Percentiles rank a stretch among this genome's conserved stretches.
phyloP scores from a whole-genome alignment of 164 flowering plant genomes.

The Paratinospora sagittata region DNA sequence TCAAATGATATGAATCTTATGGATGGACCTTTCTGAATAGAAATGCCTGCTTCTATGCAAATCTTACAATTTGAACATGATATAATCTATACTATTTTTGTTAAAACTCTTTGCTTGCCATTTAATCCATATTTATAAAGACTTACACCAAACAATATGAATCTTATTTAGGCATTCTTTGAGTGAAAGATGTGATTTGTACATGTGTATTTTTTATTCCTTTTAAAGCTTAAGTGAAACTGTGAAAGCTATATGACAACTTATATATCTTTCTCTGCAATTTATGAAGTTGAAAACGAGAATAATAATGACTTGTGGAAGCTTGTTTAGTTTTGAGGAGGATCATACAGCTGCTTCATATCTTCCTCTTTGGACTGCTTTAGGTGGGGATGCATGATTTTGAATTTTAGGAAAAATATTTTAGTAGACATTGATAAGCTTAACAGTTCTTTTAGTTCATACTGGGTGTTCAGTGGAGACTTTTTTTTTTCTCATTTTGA shows the following conservation, averaged over 20 bases:
- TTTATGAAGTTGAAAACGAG: neutral
- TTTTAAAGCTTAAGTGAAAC: neutral
- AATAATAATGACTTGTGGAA: neutral
- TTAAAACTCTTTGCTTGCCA: neutral
- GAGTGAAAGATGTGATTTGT: neutral
- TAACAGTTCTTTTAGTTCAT: no score
- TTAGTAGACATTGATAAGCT: no score
- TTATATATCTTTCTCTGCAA: neutral
- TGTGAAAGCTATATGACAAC: neutral
- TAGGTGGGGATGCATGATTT: neutral
- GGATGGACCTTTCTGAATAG: neutral
- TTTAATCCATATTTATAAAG: neutral
- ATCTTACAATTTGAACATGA: neutral
- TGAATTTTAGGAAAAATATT: no score
- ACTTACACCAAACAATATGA: neutral
- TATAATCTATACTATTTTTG: neutral
- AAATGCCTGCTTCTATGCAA: neutral
- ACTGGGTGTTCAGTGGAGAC: no score
- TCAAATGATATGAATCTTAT: no score
- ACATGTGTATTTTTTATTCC: neutral
- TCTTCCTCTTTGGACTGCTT: neutral
- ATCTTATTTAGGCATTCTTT: no score
- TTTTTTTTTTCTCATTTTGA: no score
- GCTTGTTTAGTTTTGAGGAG: neutral
- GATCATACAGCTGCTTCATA: neutral